Evolutionary conservation across 225 moss, liverwort and hornwort species (phyloP).

Genomic region (Ulota crispa): DNA sequence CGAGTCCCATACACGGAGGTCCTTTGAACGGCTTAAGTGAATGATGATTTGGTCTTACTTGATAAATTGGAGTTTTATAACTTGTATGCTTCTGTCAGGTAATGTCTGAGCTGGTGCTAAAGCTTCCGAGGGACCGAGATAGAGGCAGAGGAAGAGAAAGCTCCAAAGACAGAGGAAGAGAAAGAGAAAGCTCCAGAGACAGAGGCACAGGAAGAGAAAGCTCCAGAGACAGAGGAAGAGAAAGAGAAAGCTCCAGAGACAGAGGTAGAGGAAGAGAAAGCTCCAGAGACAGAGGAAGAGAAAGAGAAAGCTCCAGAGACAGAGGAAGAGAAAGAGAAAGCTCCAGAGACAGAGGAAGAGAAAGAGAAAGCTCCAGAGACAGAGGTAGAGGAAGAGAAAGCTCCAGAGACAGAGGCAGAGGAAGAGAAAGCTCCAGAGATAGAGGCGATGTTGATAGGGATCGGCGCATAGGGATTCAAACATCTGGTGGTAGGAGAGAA

Average conservation of each 20-base stretch:
- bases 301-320: background rate
- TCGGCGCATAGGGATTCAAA: slow-evolving; percentile 26
- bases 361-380: slow-evolving; percentile 18
- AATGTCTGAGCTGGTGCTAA: slow-evolving; percentile 52
- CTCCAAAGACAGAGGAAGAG: slow-evolving; percentile 15
- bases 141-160: background rate
- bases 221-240: slow-evolving; percentile 13
- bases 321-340: slow-evolving; percentile 12
- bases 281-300: slow-evolving; percentile 20
- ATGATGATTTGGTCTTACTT: background rate
- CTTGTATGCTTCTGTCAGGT: slow-evolving; percentile 30
- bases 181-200: background rate
- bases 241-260: slow-evolving; percentile 18
- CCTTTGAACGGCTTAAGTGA: background rate
- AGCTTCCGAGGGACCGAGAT: slow-evolving; percentile 37
- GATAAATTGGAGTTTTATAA: background rate
- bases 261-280: slow-evolving; percentile 28
- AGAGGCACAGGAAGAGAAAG: slow-evolving; percentile 11
- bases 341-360: slow-evolving; percentile 13
- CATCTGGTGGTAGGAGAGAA: slow-evolving; percentile 24
- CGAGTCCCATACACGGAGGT: background rate
- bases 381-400: slow-evolving; percentile 28
- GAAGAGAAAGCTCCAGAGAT: slow-evolving; percentile 24
- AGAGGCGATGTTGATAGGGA: slow-evolving; percentile 27
- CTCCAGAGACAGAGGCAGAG: slow-evolving; percentile 21